These are phyloP conservation scores for Dillenia suffruticosa DNA, from an alignment of 164 flowering plant species.

Conservation along the genomic window DNA sequence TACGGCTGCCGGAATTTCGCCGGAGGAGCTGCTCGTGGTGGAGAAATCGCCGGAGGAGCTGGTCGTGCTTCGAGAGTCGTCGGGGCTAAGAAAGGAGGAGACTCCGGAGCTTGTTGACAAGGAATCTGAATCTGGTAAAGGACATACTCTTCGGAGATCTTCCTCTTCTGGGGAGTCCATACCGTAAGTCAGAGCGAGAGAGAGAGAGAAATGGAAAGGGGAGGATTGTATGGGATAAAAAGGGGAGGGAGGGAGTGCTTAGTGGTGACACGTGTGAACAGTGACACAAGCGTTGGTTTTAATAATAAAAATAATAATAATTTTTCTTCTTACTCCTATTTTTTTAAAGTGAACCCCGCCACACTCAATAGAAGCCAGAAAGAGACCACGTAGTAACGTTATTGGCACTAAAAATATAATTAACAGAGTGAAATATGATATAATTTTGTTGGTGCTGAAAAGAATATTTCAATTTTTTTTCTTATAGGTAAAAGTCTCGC, in stretches of 20 bases:
- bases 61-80: conserved; percentile 20
- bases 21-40: conserved; percentile 34
- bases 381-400: too few species aligned
- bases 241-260: not conserved
- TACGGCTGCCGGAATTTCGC: conserved; percentile 29
- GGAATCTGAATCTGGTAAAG: conserved; percentile 14
- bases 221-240: conserved; percentile 2
- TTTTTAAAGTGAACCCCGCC: too few species aligned
- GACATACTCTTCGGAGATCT: conserved; percentile 18
- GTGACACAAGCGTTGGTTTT: too few species aligned
- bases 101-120: conserved; percentile 17
- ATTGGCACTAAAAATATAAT: too few species aligned
- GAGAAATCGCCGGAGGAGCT: conserved; percentile 25
- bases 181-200: not conserved
- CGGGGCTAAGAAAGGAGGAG: conserved; percentile 19
- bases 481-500: too few species aligned
- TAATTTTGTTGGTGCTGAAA: too few species aligned
- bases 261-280: too few species aligned
- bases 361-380: too few species aligned
- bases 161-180: conserved; percentile 17
- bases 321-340: too few species aligned
- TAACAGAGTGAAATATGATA: too few species aligned
- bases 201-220: not conserved
- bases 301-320: too few species aligned
- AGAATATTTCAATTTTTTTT: too few species aligned